A percentile compares a stretch with the other conserved stretches of the same genome.
phyloP scores from a whole-genome alignment of 2,329 filamentous ascomycete genomes.

The Hypoxylon sp. region DNA sequence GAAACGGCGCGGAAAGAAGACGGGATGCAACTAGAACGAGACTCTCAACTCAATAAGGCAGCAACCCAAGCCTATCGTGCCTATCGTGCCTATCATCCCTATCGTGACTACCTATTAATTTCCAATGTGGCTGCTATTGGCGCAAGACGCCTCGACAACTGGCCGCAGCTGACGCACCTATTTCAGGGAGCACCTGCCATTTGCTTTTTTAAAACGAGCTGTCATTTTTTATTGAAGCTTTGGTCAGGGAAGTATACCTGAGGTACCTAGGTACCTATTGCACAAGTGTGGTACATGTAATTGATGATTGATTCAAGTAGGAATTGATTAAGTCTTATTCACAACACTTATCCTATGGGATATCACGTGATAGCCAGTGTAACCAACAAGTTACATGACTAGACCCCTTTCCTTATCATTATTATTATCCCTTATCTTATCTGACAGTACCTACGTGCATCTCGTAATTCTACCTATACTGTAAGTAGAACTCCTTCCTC shows the following conservation, averaged over 20 bases:
- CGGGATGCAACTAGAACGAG: slow-evolving; percentile 16
- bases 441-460: too few species aligned
- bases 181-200: background rate
- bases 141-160: slow-evolving; percentile 1
- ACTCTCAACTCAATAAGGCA: slow-evolving; percentile 2
- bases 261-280: background rate
- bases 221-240: background rate
- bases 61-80: slow-evolving; percentile 9
- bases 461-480: too few species aligned
- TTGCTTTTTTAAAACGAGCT: background rate
- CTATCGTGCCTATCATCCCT: too few species aligned
- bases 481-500: too few species aligned
- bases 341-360: too few species aligned
- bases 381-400: too few species aligned
- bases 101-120: slow-evolving; percentile 11
- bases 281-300: too few species aligned
- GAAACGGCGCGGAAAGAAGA: background rate
- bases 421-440: too few species aligned
- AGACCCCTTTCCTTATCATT: too few species aligned
- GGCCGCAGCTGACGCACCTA: slow-evolving; percentile 10
- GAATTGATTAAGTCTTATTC: too few species aligned
- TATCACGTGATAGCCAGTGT: too few species aligned
- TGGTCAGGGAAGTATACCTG: background rate
- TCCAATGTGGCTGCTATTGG: slow-evolving; percentile 2
- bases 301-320: too few species aligned